These are phyloP conservation scores for Straminergon stramineum DNA, from an alignment of 225 moss, liverwort and hornwort species.

Conservation along the genomic window DNA sequence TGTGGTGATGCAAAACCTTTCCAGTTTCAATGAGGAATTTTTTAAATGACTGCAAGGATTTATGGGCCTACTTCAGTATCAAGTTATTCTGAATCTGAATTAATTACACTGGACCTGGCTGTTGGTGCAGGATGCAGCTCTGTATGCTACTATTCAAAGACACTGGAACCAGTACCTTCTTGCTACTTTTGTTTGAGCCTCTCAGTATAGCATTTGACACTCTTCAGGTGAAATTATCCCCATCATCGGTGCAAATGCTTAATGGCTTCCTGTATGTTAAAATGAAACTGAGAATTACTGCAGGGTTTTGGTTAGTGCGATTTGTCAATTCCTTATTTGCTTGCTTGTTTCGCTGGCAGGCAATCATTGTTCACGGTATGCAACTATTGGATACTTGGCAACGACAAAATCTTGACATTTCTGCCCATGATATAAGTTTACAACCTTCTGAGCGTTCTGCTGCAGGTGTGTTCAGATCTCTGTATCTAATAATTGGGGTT, in stretches of 20 bases:
- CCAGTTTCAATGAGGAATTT: not conserved
- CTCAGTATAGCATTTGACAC: slow-evolving; percentile 97
- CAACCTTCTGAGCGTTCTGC: slow-evolving; percentile 91
- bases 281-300: not conserved
- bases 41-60: not conserved
- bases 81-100: not conserved
- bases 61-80: not conserved
- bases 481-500: not conserved
- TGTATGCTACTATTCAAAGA: slow-evolving; percentile 80
- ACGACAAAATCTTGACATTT: slow-evolving; percentile 50
- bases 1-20: not conserved
- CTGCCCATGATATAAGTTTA: slow-evolving; percentile 46
- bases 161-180: slow-evolving; percentile 85
- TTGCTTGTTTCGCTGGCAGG: slow-evolving; percentile 37
- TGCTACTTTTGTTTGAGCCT: slow-evolving; percentile 91
- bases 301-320: not conserved
- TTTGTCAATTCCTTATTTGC: not conserved
- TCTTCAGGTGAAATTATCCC: slow-evolving; percentile 59
- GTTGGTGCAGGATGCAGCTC: slow-evolving; percentile 78
- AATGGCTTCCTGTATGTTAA: not conserved
- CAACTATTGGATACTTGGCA: slow-evolving; percentile 95
- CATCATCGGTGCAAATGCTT: not conserved
- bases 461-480: slow-evolving; percentile 50
- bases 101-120: not conserved
- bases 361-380: slow-evolving; percentile 93